phyloP scores from a whole-genome alignment of 2,329 filamentous ascomycete genomes.

The Colletotrichum liaoningense region DNA sequence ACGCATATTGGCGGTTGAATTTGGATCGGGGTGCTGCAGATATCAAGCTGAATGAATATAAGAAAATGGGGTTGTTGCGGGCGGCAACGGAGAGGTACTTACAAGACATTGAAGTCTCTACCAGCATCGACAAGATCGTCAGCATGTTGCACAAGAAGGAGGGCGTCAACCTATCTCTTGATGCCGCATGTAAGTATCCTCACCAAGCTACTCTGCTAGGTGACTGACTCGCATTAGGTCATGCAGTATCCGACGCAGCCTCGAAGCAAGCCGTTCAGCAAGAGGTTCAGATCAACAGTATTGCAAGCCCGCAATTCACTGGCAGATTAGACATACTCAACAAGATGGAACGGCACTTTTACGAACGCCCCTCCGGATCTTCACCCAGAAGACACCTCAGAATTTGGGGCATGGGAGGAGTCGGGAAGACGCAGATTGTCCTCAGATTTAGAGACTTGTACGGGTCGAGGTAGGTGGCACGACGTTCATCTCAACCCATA shows the following conservation, averaged over 20 bases:
- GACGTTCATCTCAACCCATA: background rate
- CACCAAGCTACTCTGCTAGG: background rate
- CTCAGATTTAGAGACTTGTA: conserved; percentile 40
- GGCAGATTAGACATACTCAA: conserved; percentile 41
- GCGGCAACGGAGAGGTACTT: conserved; percentile 41
- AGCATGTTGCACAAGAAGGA: conserved; percentile 30
- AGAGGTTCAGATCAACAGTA: background rate
- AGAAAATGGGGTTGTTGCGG: conserved; percentile 41
- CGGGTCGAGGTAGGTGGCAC: conserved; percentile 34
- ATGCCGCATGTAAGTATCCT: conserved; percentile 37
- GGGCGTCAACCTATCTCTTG: conserved; percentile 36
- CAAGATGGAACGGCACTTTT: conserved; percentile 33
- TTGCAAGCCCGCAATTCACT: conserved; percentile 35
- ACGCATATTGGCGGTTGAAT: conserved; percentile 45
- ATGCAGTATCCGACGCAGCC: conserved; percentile 21
- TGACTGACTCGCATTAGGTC: background rate
- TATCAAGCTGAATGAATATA: conserved; percentile 41
- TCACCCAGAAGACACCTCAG: conserved; percentile 38
- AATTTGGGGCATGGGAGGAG: conserved; percentile 44
- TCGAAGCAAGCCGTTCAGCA: background rate
- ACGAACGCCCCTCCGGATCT: conserved; percentile 17
- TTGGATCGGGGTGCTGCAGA: conserved; percentile 39
- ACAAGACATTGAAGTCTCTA: conserved; percentile 9
- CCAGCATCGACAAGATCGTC: conserved; percentile 38
- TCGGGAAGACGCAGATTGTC: conserved; percentile 47